Percentiles rank a stretch among this genome's conserved stretches.
phyloP scores from a whole-genome alignment of 2,329 filamentous ascomycete species.

The Xylaria sp. region DNA sequence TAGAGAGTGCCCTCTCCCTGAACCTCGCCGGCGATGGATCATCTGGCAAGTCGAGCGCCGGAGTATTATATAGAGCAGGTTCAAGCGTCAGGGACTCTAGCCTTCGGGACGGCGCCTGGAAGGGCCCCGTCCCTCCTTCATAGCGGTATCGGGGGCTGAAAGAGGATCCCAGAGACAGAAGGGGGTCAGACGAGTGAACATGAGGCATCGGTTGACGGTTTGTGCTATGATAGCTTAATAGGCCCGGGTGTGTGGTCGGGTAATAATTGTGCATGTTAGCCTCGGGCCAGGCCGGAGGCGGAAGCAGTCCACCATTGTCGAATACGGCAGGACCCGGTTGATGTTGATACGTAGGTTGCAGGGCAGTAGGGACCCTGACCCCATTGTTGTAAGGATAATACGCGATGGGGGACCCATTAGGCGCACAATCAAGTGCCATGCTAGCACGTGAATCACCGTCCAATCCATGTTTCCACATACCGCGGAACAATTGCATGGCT shows the following conservation, averaged over 20 bases:
- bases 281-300: conserved; percentile 44
- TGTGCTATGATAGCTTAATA: conserved; percentile 39
- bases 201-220: conserved; percentile 30
- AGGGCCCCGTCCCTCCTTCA: conserved; percentile 21
- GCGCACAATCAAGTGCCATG: conserved; percentile 32
- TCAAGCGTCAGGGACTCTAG: conserved; percentile 40
- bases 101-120: conserved; percentile 37
- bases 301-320: conserved; percentile 43
- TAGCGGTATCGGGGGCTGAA: conserved; percentile 47
- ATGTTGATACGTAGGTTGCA: conserved; percentile 41
- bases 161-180: conserved; percentile 17
- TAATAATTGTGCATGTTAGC: conserved; percentile 38
- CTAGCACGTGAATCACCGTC: conserved; percentile 23
- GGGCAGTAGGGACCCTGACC: conserved; percentile 34
- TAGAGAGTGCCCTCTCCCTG: conserved; percentile 68
- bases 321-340: conserved; percentile 44
- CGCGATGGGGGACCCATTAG: conserved; percentile 28
- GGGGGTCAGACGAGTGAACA: conserved; percentile 34
- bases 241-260: conserved; percentile 36
- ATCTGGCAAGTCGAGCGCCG: conserved; percentile 26
- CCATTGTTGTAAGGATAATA: conserved; percentile 35
- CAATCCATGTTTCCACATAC: conserved; percentile 25
- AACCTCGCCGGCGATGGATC: conserved; percentile 48
- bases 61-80: conserved; percentile 25
- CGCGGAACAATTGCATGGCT: conserved; percentile 16